Evolutionary conservation across 1,284 basidiomycete genomes (phyloP), one percentile per base, ranked within the genome.

Genomic region (Sporisorium scitamineum): DNA sequence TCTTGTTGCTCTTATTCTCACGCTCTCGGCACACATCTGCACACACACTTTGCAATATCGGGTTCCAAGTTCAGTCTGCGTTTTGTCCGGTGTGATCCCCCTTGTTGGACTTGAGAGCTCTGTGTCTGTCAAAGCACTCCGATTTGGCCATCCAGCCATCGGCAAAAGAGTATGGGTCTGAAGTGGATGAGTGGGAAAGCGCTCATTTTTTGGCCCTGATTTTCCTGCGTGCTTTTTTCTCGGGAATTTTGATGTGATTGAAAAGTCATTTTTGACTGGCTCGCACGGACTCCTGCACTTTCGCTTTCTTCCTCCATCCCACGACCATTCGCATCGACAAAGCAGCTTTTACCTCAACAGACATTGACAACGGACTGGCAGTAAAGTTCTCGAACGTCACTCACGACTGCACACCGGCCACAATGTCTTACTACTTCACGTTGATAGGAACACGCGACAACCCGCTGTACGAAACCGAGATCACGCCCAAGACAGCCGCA

Each of bases 371-470:
- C 26, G 16, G 6, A 47, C 31, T 22, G 16, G 13, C 13, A 22
- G 24, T 3, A 1, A 24, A 5, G 22, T 3, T 24, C 20, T 44
- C 9, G 3, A 4, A 13, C 13, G 14, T 6, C 44, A 2, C 44
- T 27, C 44, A 5, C 50, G n/a, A 4, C 50, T 24, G 31, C n/a
- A 24, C 32, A 2, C 8, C 48, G 6, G 8, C n/a, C 37, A 44
- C 41, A 9, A 76, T 76, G 73, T 76, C 73, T 10, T 85, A 85
- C 76, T 85, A 84, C 58, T 78, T 85, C 37, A 74, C 70, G 26
- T 72, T 85, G 51, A 79, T 85, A 54, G 81, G 81, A 1, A 79
- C 84, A 24, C 64, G 79, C 31, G 84, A 85, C 59, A 83, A 83
- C 24, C 80, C 83, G 47, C 67, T 85, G 11, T 85, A 84, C 70